phyloP scores from a whole-genome alignment of 208 protist species.

The Trypanosoma theileri region DNA sequence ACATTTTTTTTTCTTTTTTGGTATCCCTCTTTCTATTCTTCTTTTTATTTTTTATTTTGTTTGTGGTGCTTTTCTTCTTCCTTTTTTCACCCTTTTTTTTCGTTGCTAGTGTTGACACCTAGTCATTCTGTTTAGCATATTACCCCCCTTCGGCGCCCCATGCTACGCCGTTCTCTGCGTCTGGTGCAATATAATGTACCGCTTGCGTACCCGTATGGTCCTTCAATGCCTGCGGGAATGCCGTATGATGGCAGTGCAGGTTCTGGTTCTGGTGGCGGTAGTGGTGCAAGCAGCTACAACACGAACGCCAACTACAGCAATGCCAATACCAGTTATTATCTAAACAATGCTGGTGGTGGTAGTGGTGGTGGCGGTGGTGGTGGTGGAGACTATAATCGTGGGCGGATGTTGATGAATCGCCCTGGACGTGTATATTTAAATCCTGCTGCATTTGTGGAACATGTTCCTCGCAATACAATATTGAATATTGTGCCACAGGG shows the following conservation, averaged over 20 bases:
- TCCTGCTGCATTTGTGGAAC: slow-evolving; percentile 63
- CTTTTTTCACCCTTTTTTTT: not conserved
- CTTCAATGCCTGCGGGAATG: not conserved
- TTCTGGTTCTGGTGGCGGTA: not conserved
- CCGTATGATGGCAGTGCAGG: slow-evolving; percentile 3
- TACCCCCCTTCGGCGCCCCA: not conserved
- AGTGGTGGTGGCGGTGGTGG: not conserved
- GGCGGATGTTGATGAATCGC: slow-evolving; percentile 7
- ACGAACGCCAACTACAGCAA: not conserved
- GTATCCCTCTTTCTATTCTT: not conserved
- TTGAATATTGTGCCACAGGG: slow-evolving; percentile 95
- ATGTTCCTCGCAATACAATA: slow-evolving; percentile 68
- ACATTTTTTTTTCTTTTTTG: slow-evolving; percentile 12
- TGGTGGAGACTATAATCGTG: not conserved
- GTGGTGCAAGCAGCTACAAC: not conserved
- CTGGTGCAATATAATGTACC: slow-evolving; percentile 14
- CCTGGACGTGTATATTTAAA: slow-evolving; percentile 39
- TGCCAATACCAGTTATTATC: too few relatives aligned
- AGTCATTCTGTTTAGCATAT: not conserved
- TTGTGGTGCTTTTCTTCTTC: not conserved
- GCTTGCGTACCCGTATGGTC: slow-evolving; percentile 11
- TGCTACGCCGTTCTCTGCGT: slow-evolving; percentile 22
- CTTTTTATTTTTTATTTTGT: slow-evolving; percentile 2
- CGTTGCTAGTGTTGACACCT: not conserved
- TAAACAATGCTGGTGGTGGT: slow-evolving; percentile 3